phyloP scores from a whole-genome alignment of 805 yeast species.

The Candida ascalaphidarum region DNA sequence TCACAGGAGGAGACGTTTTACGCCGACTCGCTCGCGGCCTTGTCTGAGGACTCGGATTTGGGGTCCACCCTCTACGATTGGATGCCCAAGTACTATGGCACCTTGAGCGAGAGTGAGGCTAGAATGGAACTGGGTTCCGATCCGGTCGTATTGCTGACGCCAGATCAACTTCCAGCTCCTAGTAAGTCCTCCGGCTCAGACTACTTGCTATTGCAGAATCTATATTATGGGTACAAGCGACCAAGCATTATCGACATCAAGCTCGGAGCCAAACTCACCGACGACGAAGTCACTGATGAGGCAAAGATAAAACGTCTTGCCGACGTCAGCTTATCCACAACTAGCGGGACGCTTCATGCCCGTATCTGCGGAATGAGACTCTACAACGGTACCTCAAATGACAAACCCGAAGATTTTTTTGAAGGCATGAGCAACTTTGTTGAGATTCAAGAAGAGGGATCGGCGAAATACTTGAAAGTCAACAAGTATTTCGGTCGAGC shows the following conservation, averaged over 20 bases:
- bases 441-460: conserved; percentile 2
- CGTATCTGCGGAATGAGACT: conserved; percentile 87
- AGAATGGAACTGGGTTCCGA: conserved; percentile 2
- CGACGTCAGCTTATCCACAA: conserved; percentile 60
- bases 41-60: no score
- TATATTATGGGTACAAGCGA: conserved; percentile 46
- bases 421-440: conserved; percentile 1
- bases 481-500: conserved; percentile 69
- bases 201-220: conserved; percentile 65
- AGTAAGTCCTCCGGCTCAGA: conserved; percentile 12
- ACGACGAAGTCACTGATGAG: conserved; percentile 38
- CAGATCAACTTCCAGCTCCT: no score
- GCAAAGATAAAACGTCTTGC: conserved; percentile 59
- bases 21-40: no score
- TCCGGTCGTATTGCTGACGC: no score
- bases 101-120: conserved; percentile 40
- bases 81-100: conserved; percentile 62
- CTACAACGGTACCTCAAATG: conserved; percentile 8
- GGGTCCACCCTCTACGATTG: conserved; percentile 39
- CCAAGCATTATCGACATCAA: conserved; percentile 83
- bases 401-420: conserved; percentile 4
- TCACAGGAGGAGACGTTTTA: no score
- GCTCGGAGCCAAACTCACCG: conserved; percentile 66
- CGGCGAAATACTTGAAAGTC: conserved; percentile 35
- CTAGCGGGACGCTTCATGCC: conserved; percentile 69